These are phyloP conservation scores for Pascua sp. DNA, from an alignment of 1,284 basidiomycete species.

Conservation along the genomic window DNA sequence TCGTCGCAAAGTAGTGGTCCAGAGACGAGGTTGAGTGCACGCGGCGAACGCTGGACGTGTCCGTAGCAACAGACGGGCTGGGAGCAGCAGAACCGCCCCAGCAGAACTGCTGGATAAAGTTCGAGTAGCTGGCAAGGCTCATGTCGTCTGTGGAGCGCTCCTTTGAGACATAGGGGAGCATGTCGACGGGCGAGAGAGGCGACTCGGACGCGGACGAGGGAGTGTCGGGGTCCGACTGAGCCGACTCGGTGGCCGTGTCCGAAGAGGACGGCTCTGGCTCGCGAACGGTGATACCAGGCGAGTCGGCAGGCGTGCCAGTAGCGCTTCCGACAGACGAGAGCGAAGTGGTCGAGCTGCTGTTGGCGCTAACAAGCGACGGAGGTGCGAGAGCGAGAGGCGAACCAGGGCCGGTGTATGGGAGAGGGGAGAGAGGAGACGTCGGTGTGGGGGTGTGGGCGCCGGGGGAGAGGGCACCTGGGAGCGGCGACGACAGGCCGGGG, in stretches of 20 bases:
- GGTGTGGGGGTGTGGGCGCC: conserved; percentile 1
- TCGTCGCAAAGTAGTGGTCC: conserved; percentile 34
- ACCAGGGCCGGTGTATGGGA: conserved; percentile 9
- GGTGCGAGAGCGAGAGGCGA: conserved; percentile 4
- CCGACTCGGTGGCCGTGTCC: conserved; percentile 20
- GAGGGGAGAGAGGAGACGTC: conserved; percentile 8
- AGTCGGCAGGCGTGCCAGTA: conserved; percentile 15
- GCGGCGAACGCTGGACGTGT: conserved; percentile 5
- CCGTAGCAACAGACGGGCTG: conserved; percentile 3
- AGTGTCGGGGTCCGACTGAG: conserved; percentile 30
- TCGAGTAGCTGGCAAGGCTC: conserved; percentile 38
- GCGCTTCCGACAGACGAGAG: conserved; percentile 8
- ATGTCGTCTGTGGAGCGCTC: conserved; percentile 21
- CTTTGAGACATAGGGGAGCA: conserved; percentile 22
- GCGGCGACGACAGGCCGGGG: conserved; percentile 1
- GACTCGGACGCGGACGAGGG: conserved; percentile 12
- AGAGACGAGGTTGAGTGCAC: conserved; percentile 36
- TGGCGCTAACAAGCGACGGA: conserved; percentile 8
- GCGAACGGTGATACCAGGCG: conserved; percentile 4
- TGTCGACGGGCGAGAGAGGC: conserved; percentile 33
- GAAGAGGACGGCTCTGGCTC: neutral
- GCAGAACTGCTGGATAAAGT: conserved; percentile 47
- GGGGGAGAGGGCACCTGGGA: conserved; percentile 7
- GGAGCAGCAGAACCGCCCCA: conserved; percentile 24
- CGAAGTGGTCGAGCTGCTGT: conserved; percentile 10